Evolutionary conservation across 2,329 filamentous ascomycete species (phyloP).

Genomic region (Sporothrix brunneoviolacea): DNA sequence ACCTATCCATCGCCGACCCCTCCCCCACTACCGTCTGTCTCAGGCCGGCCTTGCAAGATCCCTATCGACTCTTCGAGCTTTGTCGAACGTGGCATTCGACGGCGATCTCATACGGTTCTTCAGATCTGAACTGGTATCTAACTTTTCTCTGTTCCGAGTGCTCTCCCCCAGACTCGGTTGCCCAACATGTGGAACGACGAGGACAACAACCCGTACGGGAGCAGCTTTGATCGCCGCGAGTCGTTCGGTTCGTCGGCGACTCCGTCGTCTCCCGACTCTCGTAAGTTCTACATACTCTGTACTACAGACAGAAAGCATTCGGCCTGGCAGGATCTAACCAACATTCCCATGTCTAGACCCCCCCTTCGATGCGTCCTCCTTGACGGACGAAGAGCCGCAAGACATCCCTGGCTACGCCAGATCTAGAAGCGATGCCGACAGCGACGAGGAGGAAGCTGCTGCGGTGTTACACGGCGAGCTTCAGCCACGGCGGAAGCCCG

Average conservation of each 20-base stretch:
- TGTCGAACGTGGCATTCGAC: neutral
- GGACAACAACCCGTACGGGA: constrained; percentile 94
- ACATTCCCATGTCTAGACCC: no score
- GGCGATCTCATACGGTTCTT: no score
- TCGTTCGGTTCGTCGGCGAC: constrained; percentile 63
- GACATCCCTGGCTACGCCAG: constrained; percentile 21
- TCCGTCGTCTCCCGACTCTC: constrained; percentile 53
- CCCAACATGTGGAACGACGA: constrained; percentile 94
- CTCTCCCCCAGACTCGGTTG: neutral
- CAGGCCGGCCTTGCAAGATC: neutral
- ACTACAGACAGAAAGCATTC: no score
- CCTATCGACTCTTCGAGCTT: neutral
- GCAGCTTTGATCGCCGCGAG: constrained; percentile 81
- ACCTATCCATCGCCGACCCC: constrained; percentile 8
- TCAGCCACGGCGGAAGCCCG: constrained; percentile 62
- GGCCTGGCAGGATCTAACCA: no score
- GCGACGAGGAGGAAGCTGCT: constrained; percentile 31
- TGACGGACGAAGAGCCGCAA: constrained; percentile 60
- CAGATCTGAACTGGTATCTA: no score
- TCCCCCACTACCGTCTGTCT: neutral
- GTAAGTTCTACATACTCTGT: constrained; percentile 35
- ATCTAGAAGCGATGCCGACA: constrained; percentile 28
- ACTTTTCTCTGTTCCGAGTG: no score
- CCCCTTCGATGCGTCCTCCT: constrained; percentile 59
- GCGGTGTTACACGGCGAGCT: constrained; percentile 33